Evolutionary conservation across 1,139 yeast species (phyloP).

Genomic region (Yamadazyma diospyri): DNA sequence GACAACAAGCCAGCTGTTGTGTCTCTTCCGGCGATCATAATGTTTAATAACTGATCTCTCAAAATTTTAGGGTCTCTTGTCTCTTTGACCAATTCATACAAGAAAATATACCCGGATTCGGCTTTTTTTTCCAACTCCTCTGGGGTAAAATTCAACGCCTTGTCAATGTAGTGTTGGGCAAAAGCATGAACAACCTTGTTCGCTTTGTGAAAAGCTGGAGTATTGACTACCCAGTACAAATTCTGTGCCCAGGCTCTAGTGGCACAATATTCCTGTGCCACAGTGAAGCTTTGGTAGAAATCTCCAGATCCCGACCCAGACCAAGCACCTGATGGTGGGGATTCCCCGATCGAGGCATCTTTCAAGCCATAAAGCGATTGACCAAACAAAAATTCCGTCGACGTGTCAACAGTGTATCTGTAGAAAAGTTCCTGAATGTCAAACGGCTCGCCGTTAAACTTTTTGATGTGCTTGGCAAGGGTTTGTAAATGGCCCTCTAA

Average conservation of each 20-base stretch:
- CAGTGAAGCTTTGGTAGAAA: slow-evolving; percentile 29
- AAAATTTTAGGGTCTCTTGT: slow-evolving; percentile 24
- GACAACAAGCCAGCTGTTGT: slow-evolving; percentile 31
- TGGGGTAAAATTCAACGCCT: slow-evolving; percentile 25
- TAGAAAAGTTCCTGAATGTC: slow-evolving; percentile 37
- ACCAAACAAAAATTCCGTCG: slow-evolving; percentile 42
- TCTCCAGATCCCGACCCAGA: slow-evolving; percentile 16
- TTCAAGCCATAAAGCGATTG: slow-evolving; percentile 29
- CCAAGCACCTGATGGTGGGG: slow-evolving; percentile 16
- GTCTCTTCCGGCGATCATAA: slow-evolving; percentile 32
- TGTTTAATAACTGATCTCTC: slow-evolving; percentile 28
- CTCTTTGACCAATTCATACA: slow-evolving; percentile 27
- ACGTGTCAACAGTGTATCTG: slow-evolving; percentile 37
- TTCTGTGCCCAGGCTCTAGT: slow-evolving; percentile 28
- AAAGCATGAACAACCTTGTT: slow-evolving; percentile 25
- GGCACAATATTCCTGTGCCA: slow-evolving; percentile 27
- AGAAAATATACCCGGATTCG: slow-evolving; percentile 22
- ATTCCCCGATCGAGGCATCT: slow-evolving; percentile 27
- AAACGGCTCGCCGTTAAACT: slow-evolving; percentile 21
- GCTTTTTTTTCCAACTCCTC: slow-evolving; percentile 21
- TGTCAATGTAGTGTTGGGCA: slow-evolving; percentile 25
- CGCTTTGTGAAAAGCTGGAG: slow-evolving; percentile 22
- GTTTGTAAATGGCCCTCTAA: slow-evolving; percentile 42
- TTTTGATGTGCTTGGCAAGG: slow-evolving; percentile 30
- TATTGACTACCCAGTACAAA: slow-evolving; percentile 20